These are phyloP conservation scores for Fusarium napiforme DNA, from an alignment of 2,329 filamentous ascomycete genomes.

Conservation along the genomic window DNA sequence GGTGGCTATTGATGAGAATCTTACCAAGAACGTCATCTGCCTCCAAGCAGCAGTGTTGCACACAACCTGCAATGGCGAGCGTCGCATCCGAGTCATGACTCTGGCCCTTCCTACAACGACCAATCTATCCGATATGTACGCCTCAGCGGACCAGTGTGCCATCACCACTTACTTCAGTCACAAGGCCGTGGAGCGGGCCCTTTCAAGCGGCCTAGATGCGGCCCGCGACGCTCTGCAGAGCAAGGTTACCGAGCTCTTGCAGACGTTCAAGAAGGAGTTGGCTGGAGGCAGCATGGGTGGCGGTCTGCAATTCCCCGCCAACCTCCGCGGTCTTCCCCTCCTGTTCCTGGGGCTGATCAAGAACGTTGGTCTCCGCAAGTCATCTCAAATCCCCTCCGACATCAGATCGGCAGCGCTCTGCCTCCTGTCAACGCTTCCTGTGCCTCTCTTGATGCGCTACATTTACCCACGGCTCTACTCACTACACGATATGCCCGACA, in stretches of 20 bases:
- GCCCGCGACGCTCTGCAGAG: constrained; percentile 90
- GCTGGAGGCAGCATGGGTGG: constrained; percentile 96
- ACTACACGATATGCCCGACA: constrained; percentile 95
- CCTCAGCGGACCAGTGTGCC: constrained; percentile 92
- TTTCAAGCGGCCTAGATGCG: constrained; percentile 87
- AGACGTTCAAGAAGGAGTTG: constrained; percentile 97
- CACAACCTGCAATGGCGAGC: constrained; percentile 97
- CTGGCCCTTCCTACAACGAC: constrained; percentile 92
- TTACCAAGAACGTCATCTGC: constrained; percentile 91
- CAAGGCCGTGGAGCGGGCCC: constrained; percentile 92
- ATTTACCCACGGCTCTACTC: constrained; percentile 89
- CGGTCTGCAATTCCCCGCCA: constrained; percentile 92
- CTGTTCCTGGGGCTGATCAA: constrained; percentile 96
- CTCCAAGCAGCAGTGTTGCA: constrained; percentile 95
- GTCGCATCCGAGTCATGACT: constrained; percentile 93
- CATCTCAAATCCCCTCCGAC: constrained; percentile 92
- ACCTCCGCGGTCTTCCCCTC: constrained; percentile 86
- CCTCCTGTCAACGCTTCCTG: constrained; percentile 90
- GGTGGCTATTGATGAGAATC: constrained; percentile 94
- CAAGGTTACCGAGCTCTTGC: constrained; percentile 91
- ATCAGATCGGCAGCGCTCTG: constrained; percentile 93
- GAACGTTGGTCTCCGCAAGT: constrained; percentile 92
- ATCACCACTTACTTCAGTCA: constrained; percentile 96
- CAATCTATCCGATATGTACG: constrained; percentile 89
- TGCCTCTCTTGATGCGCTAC: constrained; percentile 91